A percentile compares a stretch with the other conserved stretches of the same genome.
Conservation (phyloP, 176 grass and related monocot species). For the Alloteropsis semialata region DNA sequence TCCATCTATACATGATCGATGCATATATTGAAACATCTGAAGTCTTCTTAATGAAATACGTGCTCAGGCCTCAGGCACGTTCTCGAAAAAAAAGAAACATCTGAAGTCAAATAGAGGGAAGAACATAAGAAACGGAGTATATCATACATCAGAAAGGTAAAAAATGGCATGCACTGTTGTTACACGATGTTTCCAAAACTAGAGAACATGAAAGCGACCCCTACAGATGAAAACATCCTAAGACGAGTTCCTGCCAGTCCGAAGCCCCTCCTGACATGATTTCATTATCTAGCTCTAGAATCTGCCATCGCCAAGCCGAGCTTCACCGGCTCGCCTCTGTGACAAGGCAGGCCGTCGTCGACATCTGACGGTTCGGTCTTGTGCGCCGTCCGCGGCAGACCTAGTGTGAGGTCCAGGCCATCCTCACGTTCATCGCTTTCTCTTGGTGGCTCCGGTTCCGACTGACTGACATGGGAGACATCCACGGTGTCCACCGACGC, state of each 20-base stretch:
- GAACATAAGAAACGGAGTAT: neutral
- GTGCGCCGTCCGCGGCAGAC: conserved; percentile 5
- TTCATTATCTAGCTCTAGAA: neutral
- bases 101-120: neutral
- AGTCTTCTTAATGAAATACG: too few species aligned
- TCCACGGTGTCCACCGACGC: conserved; percentile 43
- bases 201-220: neutral
- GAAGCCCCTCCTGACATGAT: neutral
- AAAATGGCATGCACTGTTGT: neutral
- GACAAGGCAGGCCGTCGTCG: neutral
- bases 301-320: conserved; percentile 27
- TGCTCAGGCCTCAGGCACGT: too few species aligned
- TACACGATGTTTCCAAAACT: conserved; percentile 21
- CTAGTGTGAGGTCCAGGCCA: conserved; percentile 56
- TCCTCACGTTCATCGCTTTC: neutral
- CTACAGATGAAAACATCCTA: neutral
- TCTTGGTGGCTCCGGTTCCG: conserved; percentile 15
- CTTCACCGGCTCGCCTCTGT: conserved; percentile 9
- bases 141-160: neutral
- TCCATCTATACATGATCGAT: neutral
- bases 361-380: conserved; percentile 8
- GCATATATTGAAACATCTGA: neutral
- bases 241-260: neutral
- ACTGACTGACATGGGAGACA: conserved; percentile 60
- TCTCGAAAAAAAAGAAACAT: too few species aligned